A percentile compares a stretch with the other conserved stretches of the same genome.
These are phyloP conservation scores for Murraya koenigii DNA, from an alignment of 345 rosid genomes.

Conservation along the genomic window DNA sequence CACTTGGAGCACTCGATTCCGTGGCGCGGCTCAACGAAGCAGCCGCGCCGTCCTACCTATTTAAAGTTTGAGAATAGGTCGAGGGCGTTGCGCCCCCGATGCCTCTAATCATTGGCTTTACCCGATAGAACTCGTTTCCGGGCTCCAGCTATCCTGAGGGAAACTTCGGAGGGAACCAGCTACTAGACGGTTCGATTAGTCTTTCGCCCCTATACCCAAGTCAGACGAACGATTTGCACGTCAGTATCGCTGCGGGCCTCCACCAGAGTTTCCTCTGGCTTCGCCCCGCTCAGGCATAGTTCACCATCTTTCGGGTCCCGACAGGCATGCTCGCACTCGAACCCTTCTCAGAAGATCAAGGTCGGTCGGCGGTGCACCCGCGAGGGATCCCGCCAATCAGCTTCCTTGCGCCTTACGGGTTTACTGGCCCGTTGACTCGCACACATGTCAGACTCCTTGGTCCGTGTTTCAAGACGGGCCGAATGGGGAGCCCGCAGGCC, in stretches of 20 bases:
- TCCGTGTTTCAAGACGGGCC: slow-evolving; percentile 51
- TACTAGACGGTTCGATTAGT: slow-evolving; percentile 61
- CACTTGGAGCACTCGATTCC: slow-evolving; percentile 6
- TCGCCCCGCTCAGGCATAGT: slow-evolving; percentile 29
- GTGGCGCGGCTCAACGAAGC: neutral
- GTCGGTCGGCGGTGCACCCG: slow-evolving; percentile 27
- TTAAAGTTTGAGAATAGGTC: slow-evolving; percentile 7
- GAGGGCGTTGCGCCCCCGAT: slow-evolving; percentile 11
- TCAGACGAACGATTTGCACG: slow-evolving; percentile 51
- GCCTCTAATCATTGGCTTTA: slow-evolving; percentile 13
- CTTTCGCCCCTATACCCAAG: slow-evolving; percentile 67
- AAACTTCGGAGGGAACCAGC: slow-evolving; percentile 58
- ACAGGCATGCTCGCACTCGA: slow-evolving; percentile 23
- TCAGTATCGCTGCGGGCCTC: slow-evolving; percentile 42
- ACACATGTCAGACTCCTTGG: slow-evolving; percentile 42
- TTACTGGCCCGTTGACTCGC: slow-evolving; percentile 8
- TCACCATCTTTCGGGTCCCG: slow-evolving; percentile 31
- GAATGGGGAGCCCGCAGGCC: slow-evolving; percentile 25
- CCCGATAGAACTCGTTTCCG: slow-evolving; percentile 25
- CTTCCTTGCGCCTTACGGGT: slow-evolving; percentile 8
- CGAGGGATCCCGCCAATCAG: slow-evolving; percentile 10
- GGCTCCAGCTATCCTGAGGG: slow-evolving; percentile 48
- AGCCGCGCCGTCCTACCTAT: slow-evolving; percentile 1
- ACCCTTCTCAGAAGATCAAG: slow-evolving; percentile 29
- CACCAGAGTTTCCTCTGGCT: slow-evolving; percentile 31